Conservation (phyloP, 2,329 filamentous ascomycete species). For the Clonostachys byssicola region DNA sequence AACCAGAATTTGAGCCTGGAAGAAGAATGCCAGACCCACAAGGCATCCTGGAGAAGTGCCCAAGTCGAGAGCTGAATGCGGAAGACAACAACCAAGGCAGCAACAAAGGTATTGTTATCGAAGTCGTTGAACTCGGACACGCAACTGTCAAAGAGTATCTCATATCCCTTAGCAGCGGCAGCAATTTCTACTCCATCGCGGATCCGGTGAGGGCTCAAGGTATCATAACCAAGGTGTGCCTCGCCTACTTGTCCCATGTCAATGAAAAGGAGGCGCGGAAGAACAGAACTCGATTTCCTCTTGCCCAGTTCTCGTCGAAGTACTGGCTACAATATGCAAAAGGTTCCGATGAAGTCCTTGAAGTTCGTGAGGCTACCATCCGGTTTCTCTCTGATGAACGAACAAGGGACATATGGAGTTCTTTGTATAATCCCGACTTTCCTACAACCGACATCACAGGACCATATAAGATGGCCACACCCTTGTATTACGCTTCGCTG, state of each 20-base stretch:
- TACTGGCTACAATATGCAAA: background rate
- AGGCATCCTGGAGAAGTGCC: background rate
- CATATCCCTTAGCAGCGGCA: background rate
- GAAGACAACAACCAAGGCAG: too few species aligned
- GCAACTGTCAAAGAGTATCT: background rate
- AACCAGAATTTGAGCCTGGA: background rate
- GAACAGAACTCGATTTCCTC: background rate
- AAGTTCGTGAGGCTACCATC: background rate
- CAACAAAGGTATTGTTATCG: background rate
- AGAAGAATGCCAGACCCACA: background rate
- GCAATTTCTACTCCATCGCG: background rate
- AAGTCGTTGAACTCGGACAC: background rate
- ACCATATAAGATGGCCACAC: background rate
- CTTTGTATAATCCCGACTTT: background rate
- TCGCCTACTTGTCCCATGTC: background rate
- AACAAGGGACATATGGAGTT: background rate
- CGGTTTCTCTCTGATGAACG: background rate
- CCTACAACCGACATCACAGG: background rate
- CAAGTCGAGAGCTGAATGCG: background rate
- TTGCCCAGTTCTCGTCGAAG: background rate
- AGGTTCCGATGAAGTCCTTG: background rate
- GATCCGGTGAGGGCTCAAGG: background rate
- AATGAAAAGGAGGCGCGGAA: background rate
- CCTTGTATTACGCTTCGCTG: background rate
- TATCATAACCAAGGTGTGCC: background rate